phyloP scores from a whole-genome alignment of 495 filamentous ascomycete genomes.

The Apodospora peruviana region DNA sequence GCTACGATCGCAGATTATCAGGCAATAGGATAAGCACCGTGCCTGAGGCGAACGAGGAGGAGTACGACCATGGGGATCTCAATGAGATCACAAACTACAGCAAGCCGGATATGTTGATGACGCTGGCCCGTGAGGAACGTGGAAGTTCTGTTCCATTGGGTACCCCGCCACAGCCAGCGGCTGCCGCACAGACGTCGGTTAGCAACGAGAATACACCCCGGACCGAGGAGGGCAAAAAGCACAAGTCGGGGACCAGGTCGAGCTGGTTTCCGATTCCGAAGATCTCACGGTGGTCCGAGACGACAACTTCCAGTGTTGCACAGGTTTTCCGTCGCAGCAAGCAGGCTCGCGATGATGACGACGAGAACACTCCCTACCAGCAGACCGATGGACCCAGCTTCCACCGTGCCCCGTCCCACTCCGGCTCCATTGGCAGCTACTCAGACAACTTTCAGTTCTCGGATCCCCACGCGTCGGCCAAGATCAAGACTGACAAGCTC shows the following conservation, averaged over 20 bases:
- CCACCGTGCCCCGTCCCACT: constrained; percentile 50
- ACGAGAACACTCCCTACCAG: constrained; percentile 27
- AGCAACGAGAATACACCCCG: constrained; percentile 36
- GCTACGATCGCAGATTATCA: constrained; percentile 58
- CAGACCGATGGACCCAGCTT: constrained; percentile 7
- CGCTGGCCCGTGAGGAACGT: constrained; percentile 42
- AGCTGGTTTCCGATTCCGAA: constrained; percentile 89
- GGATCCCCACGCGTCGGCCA: constrained; percentile 57
- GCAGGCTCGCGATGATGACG: constrained; percentile 39
- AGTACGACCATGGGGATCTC: constrained; percentile 53
- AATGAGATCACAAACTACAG: constrained; percentile 39
- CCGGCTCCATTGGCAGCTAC: constrained; percentile 63
- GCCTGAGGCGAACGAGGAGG: constrained; percentile 69
- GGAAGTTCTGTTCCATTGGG: constrained; percentile 61
- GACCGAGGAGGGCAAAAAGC: constrained; percentile 76
- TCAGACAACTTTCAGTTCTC: constrained; percentile 58
- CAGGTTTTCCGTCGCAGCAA: constrained; percentile 48
- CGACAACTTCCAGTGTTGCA: constrained; percentile 67
- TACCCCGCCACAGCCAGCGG: constrained; percentile 61
- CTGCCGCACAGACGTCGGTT: constrained; percentile 30
- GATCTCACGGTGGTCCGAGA: constrained; percentile 96
- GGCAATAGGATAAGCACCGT: constrained; percentile 85
- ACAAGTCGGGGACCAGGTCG: constrained; percentile 83
- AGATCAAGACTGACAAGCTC: constrained; percentile 54
- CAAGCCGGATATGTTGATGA: constrained; percentile 42